Evolutionary conservation across 2,329 filamentous ascomycete species (phyloP).

Genomic region (Uncinocarpus reesii): DNA sequence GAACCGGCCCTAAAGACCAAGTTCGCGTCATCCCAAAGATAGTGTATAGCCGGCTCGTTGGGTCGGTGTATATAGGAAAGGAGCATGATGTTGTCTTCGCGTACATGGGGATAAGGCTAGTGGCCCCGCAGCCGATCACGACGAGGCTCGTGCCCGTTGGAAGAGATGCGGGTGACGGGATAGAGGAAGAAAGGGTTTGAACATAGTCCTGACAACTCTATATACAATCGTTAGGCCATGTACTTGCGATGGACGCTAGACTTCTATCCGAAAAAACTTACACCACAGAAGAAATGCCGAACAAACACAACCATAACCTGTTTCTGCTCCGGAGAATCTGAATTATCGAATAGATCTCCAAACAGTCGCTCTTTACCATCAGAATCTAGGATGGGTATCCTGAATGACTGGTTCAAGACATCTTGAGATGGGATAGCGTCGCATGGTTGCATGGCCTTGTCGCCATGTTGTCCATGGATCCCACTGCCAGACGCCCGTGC

Average conservation of each 20-base stretch:
- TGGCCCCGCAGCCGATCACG: constrained; percentile 63
- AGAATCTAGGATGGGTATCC: constrained; percentile 45
- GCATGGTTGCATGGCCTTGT: not conserved
- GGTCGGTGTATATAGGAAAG: constrained; percentile 71
- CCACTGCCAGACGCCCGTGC: not conserved
- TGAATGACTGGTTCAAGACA: constrained; percentile 14
- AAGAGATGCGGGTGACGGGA: constrained; percentile 43
- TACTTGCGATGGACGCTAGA: not conserved
- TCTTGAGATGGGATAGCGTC: constrained; percentile 6
- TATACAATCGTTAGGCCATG: constrained; percentile 1
- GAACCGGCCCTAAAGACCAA: constrained; percentile 50
- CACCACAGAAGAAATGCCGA: constrained; percentile 70
- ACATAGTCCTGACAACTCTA: constrained; percentile 71
- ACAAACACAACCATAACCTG: constrained; percentile 63
- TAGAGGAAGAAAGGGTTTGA: constrained; percentile 48
- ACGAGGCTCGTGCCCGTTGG: constrained; percentile 51
- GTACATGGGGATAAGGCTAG: constrained; percentile 59
- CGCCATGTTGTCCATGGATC: not conserved
- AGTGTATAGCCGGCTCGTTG: constrained; percentile 54
- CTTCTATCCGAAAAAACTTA: constrained; percentile 37
- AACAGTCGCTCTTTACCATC: constrained; percentile 52
- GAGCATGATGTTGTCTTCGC: constrained; percentile 51
- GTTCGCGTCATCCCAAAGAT: constrained; percentile 60
- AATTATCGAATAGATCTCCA: constrained; percentile 46
- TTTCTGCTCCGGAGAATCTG: constrained; percentile 27